Percentiles rank a stretch among this genome's conserved stretches.
Conservation (phyloP, 331 rosid species). For the Spiraea crenata region DNA sequence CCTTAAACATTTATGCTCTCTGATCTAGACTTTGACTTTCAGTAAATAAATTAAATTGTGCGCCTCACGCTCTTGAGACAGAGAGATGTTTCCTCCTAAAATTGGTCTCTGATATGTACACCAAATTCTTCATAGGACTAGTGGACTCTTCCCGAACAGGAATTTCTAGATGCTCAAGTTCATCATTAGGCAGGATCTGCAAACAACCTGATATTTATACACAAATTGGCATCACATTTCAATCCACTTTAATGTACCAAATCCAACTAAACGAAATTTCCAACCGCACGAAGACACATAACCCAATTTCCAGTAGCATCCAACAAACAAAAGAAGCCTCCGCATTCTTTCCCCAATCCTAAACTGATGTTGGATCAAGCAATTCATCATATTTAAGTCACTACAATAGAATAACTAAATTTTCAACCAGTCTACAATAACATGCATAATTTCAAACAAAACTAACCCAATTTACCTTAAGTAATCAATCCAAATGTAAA, state of each 20-base stretch:
- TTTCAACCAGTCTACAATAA: not conserved
- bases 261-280: not conserved
- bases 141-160: slow-evolving; percentile 39
- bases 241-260: not conserved
- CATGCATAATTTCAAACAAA: not conserved
- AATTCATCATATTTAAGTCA: not conserved
- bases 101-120: slow-evolving; percentile 49
- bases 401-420: not conserved
- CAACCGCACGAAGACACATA: not conserved
- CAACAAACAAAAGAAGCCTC: not conserved
- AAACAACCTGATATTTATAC: slow-evolving; percentile 69
- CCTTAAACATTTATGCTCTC: slow-evolving; percentile 78
- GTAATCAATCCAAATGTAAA: too few species aligned
- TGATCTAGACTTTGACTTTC: slow-evolving; percentile 77
- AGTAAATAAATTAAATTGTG: slow-evolving; percentile 70
- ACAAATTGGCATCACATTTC: slow-evolving; percentile 20
- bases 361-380: not conserved
- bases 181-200: slow-evolving; percentile 71
- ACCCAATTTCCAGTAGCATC: not conserved
- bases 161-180: slow-evolving; percentile 74
- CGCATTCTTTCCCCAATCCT: not conserved
- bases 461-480: too few species aligned
- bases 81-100: slow-evolving; percentile 2
- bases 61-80: not conserved
- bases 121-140: slow-evolving; percentile 42